Evolutionary conservation across 73 alveolate genomes (phyloP).

Genomic region (Paramecium pentaurelia): DNA sequence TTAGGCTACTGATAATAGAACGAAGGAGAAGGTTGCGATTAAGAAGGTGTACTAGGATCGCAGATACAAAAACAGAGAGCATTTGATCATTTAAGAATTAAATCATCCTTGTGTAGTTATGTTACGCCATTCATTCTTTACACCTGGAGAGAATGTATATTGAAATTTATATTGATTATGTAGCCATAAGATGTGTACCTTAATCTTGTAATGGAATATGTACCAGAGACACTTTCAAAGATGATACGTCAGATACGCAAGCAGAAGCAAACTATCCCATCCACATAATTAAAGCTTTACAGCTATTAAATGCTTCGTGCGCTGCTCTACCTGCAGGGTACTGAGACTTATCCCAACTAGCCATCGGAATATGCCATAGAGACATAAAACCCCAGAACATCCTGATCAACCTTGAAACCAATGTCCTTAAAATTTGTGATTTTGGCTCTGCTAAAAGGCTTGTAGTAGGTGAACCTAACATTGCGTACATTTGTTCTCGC

Average conservation of each 20-base stretch:
- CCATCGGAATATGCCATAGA: slow-evolving; percentile 82
- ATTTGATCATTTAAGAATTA: slow-evolving; percentile 81
- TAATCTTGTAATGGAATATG: slow-evolving; percentile 90
- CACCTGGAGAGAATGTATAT: slow-evolving; percentile 72
- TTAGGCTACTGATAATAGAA: slow-evolving; percentile 75
- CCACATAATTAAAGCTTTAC: slow-evolving; percentile 79
- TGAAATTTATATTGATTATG: not conserved
- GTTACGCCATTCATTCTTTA: slow-evolving; percentile 81
- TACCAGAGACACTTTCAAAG: slow-evolving; percentile 84
- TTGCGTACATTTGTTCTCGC: slow-evolving; percentile 81
- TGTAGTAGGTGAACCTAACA: slow-evolving; percentile 78
- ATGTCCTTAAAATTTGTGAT: slow-evolving; percentile 73
- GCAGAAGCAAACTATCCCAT: slow-evolving; percentile 72
- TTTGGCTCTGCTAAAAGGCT: slow-evolving; percentile 90
- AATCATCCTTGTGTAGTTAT: slow-evolving; percentile 82
- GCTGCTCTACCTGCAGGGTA: slow-evolving; percentile 76
- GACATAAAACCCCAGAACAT: slow-evolving; percentile 81
- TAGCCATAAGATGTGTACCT: slow-evolving; percentile 79
- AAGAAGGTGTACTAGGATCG: slow-evolving; percentile 83
- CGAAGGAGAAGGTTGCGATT: slow-evolving; percentile 82
- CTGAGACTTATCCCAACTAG: not conserved
- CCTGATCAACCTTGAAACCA: slow-evolving; percentile 62
- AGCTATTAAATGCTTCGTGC: slow-evolving; percentile 87
- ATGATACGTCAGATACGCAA: slow-evolving; percentile 73
- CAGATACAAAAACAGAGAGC: slow-evolving; percentile 89